phyloP scores from a whole-genome alignment of 2,329 filamentous ascomycete genomes.

The Penicillium griseofulvum region DNA sequence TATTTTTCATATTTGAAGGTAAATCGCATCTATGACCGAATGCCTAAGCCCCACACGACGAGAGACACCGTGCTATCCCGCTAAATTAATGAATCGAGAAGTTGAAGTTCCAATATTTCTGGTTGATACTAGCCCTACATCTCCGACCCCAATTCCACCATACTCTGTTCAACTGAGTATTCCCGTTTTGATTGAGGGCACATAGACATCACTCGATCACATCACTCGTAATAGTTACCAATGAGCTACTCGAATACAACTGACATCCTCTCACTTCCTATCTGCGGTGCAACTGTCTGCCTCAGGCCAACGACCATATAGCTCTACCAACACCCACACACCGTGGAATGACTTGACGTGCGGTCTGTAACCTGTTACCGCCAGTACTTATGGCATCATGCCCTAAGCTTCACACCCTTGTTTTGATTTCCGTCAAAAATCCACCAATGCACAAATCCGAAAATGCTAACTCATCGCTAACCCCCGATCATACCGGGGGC shows the following conservation, averaged over 20 bases:
- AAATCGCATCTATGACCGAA: neutral
- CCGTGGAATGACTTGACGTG: neutral
- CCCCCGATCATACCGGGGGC: neutral
- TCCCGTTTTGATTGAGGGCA: neutral
- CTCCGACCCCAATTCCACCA: too few species aligned
- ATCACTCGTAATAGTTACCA: neutral
- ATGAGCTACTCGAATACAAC: neutral
- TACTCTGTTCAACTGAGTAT: neutral
- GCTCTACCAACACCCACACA: neutral
- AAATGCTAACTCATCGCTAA: neutral
- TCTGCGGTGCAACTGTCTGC: neutral
- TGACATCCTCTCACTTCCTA: too few species aligned
- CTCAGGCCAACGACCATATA: neutral
- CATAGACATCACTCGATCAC: neutral
- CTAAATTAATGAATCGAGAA: neutral
- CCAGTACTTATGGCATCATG: accelerated
- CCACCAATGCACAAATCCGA: neutral
- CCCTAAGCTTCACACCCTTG: neutral
- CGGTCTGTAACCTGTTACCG: too few species aligned
- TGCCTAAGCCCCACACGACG: accelerated
- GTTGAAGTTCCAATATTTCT: neutral
- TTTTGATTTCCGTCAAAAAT: accelerated
- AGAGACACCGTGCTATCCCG: neutral
- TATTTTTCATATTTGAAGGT: neutral
- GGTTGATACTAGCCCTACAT: neutral